Base-by-base conservation (phyloP, 2,329 filamentous ascomycete genomes). In the Phaeophleospora eucalypticola region DNA sequence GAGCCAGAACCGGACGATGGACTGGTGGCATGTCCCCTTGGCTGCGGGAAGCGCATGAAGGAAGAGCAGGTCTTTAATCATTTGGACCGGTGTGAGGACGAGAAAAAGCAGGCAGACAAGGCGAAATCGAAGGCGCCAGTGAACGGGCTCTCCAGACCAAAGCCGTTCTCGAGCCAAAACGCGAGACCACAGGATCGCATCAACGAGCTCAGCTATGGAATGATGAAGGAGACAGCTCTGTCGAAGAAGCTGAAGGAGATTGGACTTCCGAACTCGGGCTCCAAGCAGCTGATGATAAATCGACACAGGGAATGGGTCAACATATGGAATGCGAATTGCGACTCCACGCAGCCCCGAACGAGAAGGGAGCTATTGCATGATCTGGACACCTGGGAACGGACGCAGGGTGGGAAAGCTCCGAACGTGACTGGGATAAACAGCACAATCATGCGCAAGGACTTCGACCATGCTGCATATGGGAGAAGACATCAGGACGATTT, bases 271-370 rank as follows among this genome's bases (percentile, higher is more conserved):
- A 78, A 76, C 8, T 75, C 71, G 49, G 93, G 93, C 1, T 68
- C 77, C 0, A 84, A 84, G 37, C 71, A 77, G 37, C 74, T 90
- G 1, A 73, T 97, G 44, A 85, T 91, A 64, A 80, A 78, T 55
- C 80, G 94, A 15, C 90, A 97, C 61, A 87, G 81, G 18, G 93
- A 98, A 67, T 98, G 90, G 90, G 78, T 93, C 42, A 96, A 93
- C 32, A 71, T 98, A 15, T 96, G 89, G 86, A 98, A 98, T 66
- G 87, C 94, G 9, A 98, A 98, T 64, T 95, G 89, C 68, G 93
- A 98, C 67, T 86, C 90, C 2, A 79, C 79, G 29, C 73, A 74
- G 1, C 89, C 89, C 0, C 86, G 85, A 63, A 74, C 75, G 9
- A 88, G 87, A 53, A 62, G 70, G 4, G 84, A 93, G 47, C 68